A percentile compares a stretch with the other conserved stretches of the same genome.
These are phyloP conservation scores for Penicillium sp. DNA, from an alignment of 2,329 filamentous ascomycete species.

Conservation along the genomic window DNA sequence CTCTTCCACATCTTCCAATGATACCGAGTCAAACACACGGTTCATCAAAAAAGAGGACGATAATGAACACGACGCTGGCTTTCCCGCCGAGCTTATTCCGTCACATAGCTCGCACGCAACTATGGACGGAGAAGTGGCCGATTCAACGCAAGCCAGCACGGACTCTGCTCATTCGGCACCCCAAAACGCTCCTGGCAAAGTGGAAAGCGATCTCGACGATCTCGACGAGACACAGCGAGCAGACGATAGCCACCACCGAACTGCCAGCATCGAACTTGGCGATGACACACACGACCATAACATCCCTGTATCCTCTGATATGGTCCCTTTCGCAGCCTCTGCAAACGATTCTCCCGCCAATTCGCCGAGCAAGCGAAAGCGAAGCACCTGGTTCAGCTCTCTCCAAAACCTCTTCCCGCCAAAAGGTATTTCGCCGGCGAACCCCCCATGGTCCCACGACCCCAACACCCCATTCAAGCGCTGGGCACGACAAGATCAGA, in stretches of 20 bases:
- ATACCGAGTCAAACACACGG: neutral
- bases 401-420: slow-evolving; percentile 26
- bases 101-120: neutral
- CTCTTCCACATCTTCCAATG: neutral
- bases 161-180: neutral
- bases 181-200: neutral
- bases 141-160: neutral
- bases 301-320: neutral
- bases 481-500: slow-evolving; percentile 38
- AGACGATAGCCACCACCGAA: slow-evolving; percentile 30
- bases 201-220: slow-evolving; percentile 2
- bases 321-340: neutral
- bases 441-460: slow-evolving; percentile 34
- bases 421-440: slow-evolving; percentile 19
- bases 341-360: slow-evolving; percentile 8
- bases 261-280: slow-evolving; percentile 42
- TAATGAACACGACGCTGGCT: neutral
- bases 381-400: slow-evolving; percentile 34
- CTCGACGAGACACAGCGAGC: slow-evolving; percentile 14
- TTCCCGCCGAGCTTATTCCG: neutral
- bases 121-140: neutral
- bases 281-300: slow-evolving; percentile 22
- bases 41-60: neutral
- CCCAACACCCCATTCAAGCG: slow-evolving; percentile 42
- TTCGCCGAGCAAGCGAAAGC: neutral